phyloP scores from a whole-genome alignment of 768 basidiomycete species.

The Russula brevipes region DNA sequence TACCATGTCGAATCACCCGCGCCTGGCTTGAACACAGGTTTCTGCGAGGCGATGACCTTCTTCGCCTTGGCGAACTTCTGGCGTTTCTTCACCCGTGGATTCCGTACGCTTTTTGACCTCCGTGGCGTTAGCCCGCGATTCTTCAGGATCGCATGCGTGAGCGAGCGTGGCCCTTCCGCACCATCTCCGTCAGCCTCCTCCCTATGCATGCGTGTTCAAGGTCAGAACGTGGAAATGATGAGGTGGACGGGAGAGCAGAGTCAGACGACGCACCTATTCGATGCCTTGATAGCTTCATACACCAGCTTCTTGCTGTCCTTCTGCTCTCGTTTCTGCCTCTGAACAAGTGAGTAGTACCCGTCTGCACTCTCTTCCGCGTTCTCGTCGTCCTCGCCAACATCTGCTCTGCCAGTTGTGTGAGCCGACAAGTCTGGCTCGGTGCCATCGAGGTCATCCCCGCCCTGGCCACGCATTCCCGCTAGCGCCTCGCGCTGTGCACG shows the following conservation, averaged over 20 bases:
- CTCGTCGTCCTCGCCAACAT: slow-evolving; percentile 38
- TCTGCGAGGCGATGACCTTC: slow-evolving; percentile 84
- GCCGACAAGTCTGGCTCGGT: slow-evolving; percentile 41
- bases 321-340: slow-evolving; percentile 61
- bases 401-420: slow-evolving; percentile 29
- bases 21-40: slow-evolving; percentile 90
- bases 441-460: slow-evolving; percentile 65
- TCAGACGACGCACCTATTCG: slow-evolving; percentile 46
- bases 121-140: slow-evolving; percentile 93
- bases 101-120: slow-evolving; percentile 84
- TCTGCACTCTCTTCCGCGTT: slow-evolving; percentile 44
- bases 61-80: slow-evolving; percentile 92
- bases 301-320: slow-evolving; percentile 78
- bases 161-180: slow-evolving; percentile 73
- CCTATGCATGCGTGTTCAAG: slow-evolving; percentile 26
- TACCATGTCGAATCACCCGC: slow-evolving; percentile 66
- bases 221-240: background rate
- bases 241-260: background rate
- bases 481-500: slow-evolving; percentile 52
- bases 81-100: slow-evolving; percentile 97
- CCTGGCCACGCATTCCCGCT: slow-evolving; percentile 42
- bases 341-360: slow-evolving; percentile 90
- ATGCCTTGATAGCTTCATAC: slow-evolving; percentile 62
- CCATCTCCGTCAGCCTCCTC: slow-evolving; percentile 36
- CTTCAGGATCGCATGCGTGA: slow-evolving; percentile 86